These are phyloP conservation scores for sweet orange (Citrus sinensis) DNA, from an alignment of 345 rosid genomes.

Conservation along the genomic window DNA sequence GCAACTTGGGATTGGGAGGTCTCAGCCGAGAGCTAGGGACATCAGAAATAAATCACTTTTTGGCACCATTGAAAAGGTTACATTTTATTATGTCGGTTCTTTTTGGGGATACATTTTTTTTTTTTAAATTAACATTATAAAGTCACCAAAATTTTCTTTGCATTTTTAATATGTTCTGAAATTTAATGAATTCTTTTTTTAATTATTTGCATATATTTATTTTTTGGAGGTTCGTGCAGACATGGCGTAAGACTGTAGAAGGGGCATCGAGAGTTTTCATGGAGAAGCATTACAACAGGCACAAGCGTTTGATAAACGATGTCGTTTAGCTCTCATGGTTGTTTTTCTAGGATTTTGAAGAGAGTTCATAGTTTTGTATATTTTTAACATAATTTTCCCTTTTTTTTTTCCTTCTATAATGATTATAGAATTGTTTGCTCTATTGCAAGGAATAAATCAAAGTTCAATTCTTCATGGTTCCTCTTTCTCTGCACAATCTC, in stretches of 20 bases:
- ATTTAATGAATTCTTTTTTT: neutral
- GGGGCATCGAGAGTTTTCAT: slow-evolving; percentile 74
- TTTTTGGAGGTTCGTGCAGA: slow-evolving; percentile 32
- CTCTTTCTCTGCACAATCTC: too few relatives aligned
- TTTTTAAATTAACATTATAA: too few relatives aligned
- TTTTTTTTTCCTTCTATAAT: too few relatives aligned
- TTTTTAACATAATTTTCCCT: neutral
- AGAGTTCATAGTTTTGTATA: neutral
- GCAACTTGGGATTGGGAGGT: slow-evolving; percentile 51
- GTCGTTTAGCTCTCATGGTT: slow-evolving; percentile 19
- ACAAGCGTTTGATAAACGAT: slow-evolving; percentile 71
- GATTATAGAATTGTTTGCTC: neutral
- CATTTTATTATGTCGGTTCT: neutral
- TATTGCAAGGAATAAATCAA: neutral
- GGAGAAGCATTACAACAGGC: slow-evolving; percentile 78
- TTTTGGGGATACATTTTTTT: neutral
- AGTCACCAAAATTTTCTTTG: neutral
- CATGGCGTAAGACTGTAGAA: slow-evolving; percentile 83
- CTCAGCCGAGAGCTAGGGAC: slow-evolving; percentile 36
- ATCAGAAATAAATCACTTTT: slow-evolving; percentile 54
- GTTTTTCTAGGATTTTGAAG: neutral
- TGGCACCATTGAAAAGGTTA: slow-evolving; percentile 61
- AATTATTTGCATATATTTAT: too few relatives aligned
- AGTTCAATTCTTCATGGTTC: too few relatives aligned
- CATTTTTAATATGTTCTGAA: neutral